phyloP scores from a whole-genome alignment of 2,329 filamentous ascomycete species.

The Fusarium solani-melongenae region DNA sequence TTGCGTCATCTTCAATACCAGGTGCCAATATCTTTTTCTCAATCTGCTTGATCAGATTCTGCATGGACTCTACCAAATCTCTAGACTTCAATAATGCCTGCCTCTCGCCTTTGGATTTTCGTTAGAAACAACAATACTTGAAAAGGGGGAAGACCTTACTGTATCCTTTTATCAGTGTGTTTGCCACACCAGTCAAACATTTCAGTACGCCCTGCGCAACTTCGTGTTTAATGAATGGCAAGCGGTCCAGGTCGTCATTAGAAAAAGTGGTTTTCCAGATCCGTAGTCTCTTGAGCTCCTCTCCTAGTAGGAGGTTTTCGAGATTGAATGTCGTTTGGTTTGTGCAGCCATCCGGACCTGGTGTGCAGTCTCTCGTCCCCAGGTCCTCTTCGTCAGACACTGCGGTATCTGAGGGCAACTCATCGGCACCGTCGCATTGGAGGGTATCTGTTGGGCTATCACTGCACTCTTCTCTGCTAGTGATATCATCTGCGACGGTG shows the following conservation, averaged over 20 bases:
- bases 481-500: slow-evolving; percentile 1
- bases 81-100: background rate
- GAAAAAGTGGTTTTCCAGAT: slow-evolving; percentile 12
- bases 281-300: slow-evolving; percentile 8
- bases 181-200: slow-evolving; percentile 1
- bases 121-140: background rate
- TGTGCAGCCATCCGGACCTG: background rate
- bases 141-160: background rate
- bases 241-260: slow-evolving; percentile 2
- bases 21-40: background rate
- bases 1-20: slow-evolving; percentile 2
- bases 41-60: background rate
- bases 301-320: background rate
- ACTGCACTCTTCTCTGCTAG: background rate
- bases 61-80: background rate
- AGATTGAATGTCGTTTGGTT: background rate
- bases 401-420: background rate
- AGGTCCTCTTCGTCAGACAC: background rate
- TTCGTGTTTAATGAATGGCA: slow-evolving; percentile 5
- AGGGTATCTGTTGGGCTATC: background rate
- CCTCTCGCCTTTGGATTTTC: background rate
- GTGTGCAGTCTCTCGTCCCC: background rate
- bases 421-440: background rate
- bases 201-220: background rate
- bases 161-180: background rate